These are phyloP conservation scores for Boletus holoroseus DNA, from an alignment of 1,284 basidiomycete species.

Conservation along the genomic window DNA sequence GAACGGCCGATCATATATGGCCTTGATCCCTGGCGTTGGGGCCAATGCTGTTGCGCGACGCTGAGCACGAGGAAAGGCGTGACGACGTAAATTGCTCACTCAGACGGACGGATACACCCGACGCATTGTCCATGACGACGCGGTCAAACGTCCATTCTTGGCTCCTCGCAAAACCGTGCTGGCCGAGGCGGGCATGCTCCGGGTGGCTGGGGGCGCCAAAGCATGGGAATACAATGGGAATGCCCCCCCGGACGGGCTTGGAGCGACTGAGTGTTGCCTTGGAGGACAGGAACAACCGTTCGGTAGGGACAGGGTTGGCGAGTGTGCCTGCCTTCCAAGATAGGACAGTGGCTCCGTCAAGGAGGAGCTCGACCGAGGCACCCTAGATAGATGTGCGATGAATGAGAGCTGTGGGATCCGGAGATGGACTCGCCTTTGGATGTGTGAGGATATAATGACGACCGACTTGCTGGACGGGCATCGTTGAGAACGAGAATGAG, in stretches of 20 bases:
- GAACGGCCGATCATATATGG: conserved; percentile 59
- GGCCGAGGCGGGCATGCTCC: conserved; percentile 66
- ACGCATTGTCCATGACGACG: conserved; percentile 63
- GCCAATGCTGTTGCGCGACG: conserved; percentile 45
- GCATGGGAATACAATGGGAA: conserved; percentile 80
- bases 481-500: conserved; percentile 18
- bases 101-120: conserved; percentile 67
- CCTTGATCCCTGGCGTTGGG: conserved; percentile 53
- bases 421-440: conserved; percentile 41
- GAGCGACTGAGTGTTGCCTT: conserved; percentile 72
- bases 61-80: conserved; percentile 3
- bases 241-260: conserved; percentile 75
- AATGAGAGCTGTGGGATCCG: neutral
- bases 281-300: conserved; percentile 73
- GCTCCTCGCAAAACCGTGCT: conserved; percentile 84
- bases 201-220: conserved; percentile 74
- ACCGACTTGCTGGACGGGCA: conserved; percentile 46
- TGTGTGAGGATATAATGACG: conserved; percentile 46
- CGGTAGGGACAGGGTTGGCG: conserved; percentile 40
- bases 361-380: conserved; percentile 60
- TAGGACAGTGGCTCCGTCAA: conserved; percentile 79
- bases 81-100: conserved; percentile 41
- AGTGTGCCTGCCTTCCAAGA: conserved; percentile 61
- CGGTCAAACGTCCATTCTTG: conserved; percentile 64
- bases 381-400: conserved; percentile 47